Base-by-base conservation (phyloP, 345 rosid species). In the Gynandropsis gynandra region DNA sequence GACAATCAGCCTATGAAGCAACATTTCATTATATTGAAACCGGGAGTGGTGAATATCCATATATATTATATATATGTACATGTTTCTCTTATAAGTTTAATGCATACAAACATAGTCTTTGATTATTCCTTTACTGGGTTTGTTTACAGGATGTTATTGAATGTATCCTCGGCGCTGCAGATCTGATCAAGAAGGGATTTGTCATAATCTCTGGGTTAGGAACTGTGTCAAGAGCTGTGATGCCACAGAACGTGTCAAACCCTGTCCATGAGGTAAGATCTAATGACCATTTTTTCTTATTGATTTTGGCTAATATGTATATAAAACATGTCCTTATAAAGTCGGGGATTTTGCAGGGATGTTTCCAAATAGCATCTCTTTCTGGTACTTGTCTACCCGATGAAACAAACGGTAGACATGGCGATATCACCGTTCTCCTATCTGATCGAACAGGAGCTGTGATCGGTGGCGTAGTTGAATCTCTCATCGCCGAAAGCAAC, bases 381-480 rank as follows among this genome's bases (percentile, higher is more conserved):
- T 36, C 55, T 19, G 55, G 55, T 17, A 51, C 12, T 10, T 16
- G 18, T 35, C 11, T 19, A 11, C 56, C 43, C n/a, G 6, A 0
- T n/a, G 9, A 12, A 12, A 9, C 15, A 8, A 17, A 32, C 18
- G 33, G 13, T 8, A 7, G 15, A 34, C 7, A 0, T 51, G 56
- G 56, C 1, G 43, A 37, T 31, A 7, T 51, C 18, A 18, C 17
- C 16, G 42, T 36, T 51, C 1, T 37, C 4, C 20, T 36, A 12
- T 51, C 56, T 51, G 31, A 51, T 7, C 10, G 13, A 11, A n/a
- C 18, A 19, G 56, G 56, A 34, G 43, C 56, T 34, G 37, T 12
- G 4, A 10, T 51, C n/a, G 43, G 42, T 7, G 56, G 56, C 9
- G 10, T 8, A 7, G 56, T 51, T n/a, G 12, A 51, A 3, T 17